Evolutionary conservation across 2,329 filamentous ascomycete species (phyloP).

Genomic region (Botrytis elliptica): DNA sequence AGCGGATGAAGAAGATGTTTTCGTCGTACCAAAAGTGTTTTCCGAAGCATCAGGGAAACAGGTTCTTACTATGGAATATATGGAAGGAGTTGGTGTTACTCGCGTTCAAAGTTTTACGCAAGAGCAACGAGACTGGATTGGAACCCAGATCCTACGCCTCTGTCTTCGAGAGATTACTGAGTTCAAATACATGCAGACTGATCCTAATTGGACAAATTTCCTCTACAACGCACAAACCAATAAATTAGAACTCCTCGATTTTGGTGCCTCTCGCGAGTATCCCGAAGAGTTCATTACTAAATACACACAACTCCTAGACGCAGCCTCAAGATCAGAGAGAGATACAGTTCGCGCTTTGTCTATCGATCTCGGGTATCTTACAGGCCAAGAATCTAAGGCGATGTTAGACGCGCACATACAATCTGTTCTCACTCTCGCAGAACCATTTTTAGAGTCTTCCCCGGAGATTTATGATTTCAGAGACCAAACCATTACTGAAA

Average conservation of each 20-base stretch:
- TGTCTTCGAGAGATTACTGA: conserved; percentile 91
- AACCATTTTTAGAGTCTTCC: conserved; percentile 77
- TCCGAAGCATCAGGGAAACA: conserved; percentile 77
- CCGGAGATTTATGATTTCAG: conserved; percentile 88
- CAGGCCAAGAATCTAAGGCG: conserved; percentile 76
- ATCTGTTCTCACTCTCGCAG: conserved; percentile 84
- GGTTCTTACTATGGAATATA: conserved; percentile 90
- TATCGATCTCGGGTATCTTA: conserved; percentile 82
- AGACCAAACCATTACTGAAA: conserved; percentile 93
- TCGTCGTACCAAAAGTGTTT: conserved; percentile 77
- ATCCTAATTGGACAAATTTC: conserved; percentile 99
- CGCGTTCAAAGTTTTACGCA: conserved; percentile 74
- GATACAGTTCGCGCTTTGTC: conserved; percentile 65
- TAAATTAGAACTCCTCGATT: conserved; percentile 88
- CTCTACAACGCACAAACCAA: conserved; percentile 73
- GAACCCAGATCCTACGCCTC: conserved; percentile 86
- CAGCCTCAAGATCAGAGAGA: conserved; percentile 71
- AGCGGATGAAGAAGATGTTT: conserved; percentile 69
- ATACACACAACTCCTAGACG: conserved; percentile 78
- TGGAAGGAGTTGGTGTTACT: conserved; percentile 83
- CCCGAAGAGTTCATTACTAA: conserved; percentile 74
- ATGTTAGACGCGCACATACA: conserved; percentile 93
- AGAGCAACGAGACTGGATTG: conserved; percentile 90
- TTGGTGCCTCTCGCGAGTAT: conserved; percentile 87
- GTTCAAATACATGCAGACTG: conserved; percentile 98